A percentile compares a stretch with the other conserved stretches of the same genome.
Conservation (phyloP, 148 eudicot species). For the Rhododendron griersonianum region DNA sequence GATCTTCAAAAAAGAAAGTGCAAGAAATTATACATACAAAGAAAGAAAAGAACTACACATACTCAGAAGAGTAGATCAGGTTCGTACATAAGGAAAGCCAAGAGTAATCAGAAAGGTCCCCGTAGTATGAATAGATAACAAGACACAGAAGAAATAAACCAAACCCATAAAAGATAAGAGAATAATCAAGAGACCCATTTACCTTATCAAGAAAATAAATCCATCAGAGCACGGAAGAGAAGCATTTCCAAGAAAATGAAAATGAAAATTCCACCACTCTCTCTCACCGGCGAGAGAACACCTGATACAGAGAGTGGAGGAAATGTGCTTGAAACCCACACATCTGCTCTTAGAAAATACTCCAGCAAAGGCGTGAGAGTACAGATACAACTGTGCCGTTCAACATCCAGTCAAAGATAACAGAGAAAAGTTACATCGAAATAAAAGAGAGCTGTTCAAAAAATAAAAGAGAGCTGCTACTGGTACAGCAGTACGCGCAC, state of each 20-base stretch:
- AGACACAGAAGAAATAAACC: background rate
- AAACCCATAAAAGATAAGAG: background rate
- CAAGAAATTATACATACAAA: background rate
- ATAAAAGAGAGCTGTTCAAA: too few relatives aligned
- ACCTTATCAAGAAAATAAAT: background rate
- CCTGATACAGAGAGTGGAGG: background rate
- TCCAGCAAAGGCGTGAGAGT: background rate
- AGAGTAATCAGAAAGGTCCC: background rate
- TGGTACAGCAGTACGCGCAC: too few relatives aligned
- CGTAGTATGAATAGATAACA: too few relatives aligned
- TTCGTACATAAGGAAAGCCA: background rate
- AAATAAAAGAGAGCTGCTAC: too few relatives aligned
- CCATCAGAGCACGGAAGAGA: background rate
- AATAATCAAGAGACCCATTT: constrained; percentile 3
- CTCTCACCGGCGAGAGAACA: background rate
- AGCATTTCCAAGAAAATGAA: background rate
- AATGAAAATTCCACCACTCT: constrained; percentile 1
- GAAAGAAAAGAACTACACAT: background rate
- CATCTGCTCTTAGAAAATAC: background rate
- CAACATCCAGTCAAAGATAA: background rate
- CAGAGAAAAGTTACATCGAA: background rate
- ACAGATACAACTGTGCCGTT: background rate
- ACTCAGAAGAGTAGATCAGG: background rate
- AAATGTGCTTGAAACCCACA: background rate
- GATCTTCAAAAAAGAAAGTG: background rate